Evolutionary conservation across 1,284 basidiomycete genomes (phyloP).

Genomic region (Schizophyllum commune): DNA sequence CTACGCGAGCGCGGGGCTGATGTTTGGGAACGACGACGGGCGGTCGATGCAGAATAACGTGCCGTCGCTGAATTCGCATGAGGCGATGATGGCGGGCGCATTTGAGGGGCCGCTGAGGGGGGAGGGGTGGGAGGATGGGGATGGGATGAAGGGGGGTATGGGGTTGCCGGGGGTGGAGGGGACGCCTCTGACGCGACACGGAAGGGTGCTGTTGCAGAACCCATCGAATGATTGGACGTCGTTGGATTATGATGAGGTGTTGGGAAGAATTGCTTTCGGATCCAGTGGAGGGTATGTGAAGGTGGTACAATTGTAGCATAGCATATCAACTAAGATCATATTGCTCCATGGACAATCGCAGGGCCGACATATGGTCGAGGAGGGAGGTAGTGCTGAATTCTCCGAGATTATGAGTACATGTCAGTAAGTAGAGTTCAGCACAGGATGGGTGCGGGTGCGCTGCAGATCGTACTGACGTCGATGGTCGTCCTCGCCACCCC

Average conservation of each 20-base stretch:
- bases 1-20: slow-evolving; percentile 27
- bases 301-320: slow-evolving; percentile 31
- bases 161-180: slow-evolving; percentile 8
- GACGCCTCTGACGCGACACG: neutral
- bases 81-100: slow-evolving; percentile 36
- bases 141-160: slow-evolving; percentile 14
- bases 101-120: slow-evolving; percentile 36
- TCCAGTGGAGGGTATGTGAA: slow-evolving; percentile 38
- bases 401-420: no score
- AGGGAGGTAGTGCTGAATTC: no score
- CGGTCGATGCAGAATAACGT: slow-evolving; percentile 10
- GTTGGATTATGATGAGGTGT: slow-evolving; percentile 49
- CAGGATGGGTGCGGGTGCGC: no score
- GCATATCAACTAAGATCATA: neutral
- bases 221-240: slow-evolving; percentile 38
- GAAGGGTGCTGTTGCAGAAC: slow-evolving; percentile 20
- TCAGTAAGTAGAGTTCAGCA: no score
- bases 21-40: slow-evolving; percentile 14
- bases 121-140: slow-evolving; percentile 2
- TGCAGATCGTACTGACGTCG: no score
- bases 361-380: no score
- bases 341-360: neutral
- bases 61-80: slow-evolving; percentile 19
- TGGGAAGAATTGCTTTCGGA: slow-evolving; percentile 43
- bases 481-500: no score